A percentile compares a stretch with the other conserved stretches of the same genome.
Conservation (phyloP, 768 basidiomycete genomes). For the Mycena galopus region DNA sequence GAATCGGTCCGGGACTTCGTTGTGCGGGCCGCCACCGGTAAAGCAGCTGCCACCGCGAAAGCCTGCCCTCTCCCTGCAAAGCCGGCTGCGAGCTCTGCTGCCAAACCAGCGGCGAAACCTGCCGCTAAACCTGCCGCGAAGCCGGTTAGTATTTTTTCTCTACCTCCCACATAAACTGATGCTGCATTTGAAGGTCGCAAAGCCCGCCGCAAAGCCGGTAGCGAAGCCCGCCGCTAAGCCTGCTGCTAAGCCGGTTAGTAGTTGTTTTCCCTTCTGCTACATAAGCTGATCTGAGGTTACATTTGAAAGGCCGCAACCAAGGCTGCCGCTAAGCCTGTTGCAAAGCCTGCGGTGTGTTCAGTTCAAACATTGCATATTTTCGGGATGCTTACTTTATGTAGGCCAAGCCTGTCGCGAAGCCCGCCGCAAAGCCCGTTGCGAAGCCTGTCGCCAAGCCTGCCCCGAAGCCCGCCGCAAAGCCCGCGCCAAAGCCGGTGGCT, state of each 20-base stretch:
- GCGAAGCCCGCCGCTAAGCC: background rate
- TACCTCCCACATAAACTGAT: too few relatives aligned
- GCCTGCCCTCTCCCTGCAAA: background rate
- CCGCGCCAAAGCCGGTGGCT: background rate
- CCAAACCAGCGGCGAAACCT: background rate
- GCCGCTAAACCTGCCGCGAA: background rate
- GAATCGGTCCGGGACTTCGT: slow-evolving; percentile 3
- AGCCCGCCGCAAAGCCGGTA: background rate
- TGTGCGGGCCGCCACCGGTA: slow-evolving; percentile 2
- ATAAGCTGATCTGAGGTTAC: too few relatives aligned
- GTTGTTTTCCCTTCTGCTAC: too few relatives aligned
- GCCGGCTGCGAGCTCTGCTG: background rate
- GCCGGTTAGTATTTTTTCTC: too few relatives aligned
- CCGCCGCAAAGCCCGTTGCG: too few relatives aligned
- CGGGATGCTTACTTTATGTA: background rate
- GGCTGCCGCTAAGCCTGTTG: background rate
- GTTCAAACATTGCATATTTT: background rate
- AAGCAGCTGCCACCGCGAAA: background rate
- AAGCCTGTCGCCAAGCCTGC: too few relatives aligned
- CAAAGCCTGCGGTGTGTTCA: background rate
- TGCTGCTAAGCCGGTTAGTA: background rate
- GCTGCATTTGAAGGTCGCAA: too few relatives aligned
- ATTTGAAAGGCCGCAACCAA: background rate
- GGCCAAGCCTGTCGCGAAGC: background rate
- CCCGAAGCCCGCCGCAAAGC: too few relatives aligned